Evolutionary conservation across 2,329 filamentous ascomycete genomes (phyloP).

Genomic region (Aspergillus sp.): DNA sequence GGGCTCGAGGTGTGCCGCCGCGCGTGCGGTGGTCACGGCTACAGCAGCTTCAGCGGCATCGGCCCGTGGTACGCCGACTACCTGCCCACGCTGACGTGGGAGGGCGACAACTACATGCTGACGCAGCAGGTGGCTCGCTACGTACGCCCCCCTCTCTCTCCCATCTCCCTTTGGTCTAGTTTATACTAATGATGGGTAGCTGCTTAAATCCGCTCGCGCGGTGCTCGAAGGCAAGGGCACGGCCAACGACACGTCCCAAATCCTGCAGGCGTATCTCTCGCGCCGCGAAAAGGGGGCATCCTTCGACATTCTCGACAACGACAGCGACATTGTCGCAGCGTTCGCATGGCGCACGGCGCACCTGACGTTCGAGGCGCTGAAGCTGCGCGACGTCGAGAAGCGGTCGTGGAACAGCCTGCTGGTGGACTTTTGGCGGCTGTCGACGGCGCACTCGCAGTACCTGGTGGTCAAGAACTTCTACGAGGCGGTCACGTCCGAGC

Average conservation of each 20-base stretch:
- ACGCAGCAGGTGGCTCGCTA: constrained; percentile 77
- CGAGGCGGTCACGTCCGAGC: constrained; percentile 59
- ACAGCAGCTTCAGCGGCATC: constrained; percentile 73
- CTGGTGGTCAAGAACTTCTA: constrained; percentile 80
- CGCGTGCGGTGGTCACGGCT: constrained; percentile 75
- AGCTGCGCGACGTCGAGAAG: constrained; percentile 72
- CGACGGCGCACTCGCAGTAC: constrained; percentile 73
- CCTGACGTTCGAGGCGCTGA: constrained; percentile 72
- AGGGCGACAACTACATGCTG: constrained; percentile 81
- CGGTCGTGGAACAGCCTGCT: constrained; percentile 74
- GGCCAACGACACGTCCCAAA: constrained; percentile 66
- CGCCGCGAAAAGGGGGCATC: constrained; percentile 69
- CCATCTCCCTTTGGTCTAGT: too few species aligned
- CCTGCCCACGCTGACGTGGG: constrained; percentile 69
- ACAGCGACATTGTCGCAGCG: constrained; percentile 68
- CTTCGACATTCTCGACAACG: constrained; percentile 70
- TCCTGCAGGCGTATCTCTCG: constrained; percentile 63
- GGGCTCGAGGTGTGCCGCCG: constrained; percentile 73
- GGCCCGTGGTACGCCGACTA: constrained; percentile 74
- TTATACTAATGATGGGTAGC: constrained; percentile 31
- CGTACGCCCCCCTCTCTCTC: too few species aligned
- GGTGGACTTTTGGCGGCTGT: constrained; percentile 75
- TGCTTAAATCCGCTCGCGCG: constrained; percentile 71
- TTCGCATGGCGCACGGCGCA: constrained; percentile 75
- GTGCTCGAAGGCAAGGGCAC: constrained; percentile 65